Evolutionary conservation across 2,329 filamentous ascomycete species (phyloP), one percentile per base, ranked within the genome.

Genomic region (Fusarium dimerum): DNA sequence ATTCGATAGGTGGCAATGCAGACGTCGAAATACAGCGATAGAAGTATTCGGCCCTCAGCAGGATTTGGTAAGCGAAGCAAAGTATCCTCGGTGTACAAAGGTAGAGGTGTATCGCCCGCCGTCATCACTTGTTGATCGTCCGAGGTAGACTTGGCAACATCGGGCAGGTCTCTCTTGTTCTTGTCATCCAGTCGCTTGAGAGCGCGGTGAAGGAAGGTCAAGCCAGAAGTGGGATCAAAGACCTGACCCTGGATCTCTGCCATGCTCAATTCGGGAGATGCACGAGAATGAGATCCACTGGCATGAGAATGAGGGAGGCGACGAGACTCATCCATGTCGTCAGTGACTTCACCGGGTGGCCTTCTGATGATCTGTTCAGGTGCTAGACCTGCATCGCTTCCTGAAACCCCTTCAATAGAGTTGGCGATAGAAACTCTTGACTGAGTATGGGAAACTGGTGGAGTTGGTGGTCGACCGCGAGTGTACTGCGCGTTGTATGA

Each of bases 1-100:
- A 84, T 81, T 4, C 82, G 76, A 57, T 85, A 83, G 0, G 82
- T 85, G 1, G 82, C 80, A 17, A 83, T 80, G 7, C 80, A 82
- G 51, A 81, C 82, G 43, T 85, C 81, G 55, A 85, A 85, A 48
- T 85, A 85, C 7, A 81, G 69, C 8, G 73, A 71, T 5, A 85
- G 67, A 2, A 83, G 39, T 1, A 54, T 47, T 5, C 52, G 56
- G 0, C 65, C 50, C 7, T 70, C 71, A 1, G 66, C 63, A 7
- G 71, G 67, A 42, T 75, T 49, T 5, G 74, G 72, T 48, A 83
- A 49, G 44, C 70, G 54, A 54, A 76, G 67, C 4, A 65, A 61
- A 6, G 63, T 55, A 26, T 70, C 63, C 2, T 66, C 63, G 2
- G 70, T 55, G 10, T 56, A 52, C 0, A 61, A 64, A 0, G 70